phyloP scores from a whole-genome alignment of 208 protist species.

The Leishmania tarentolae region DNA sequence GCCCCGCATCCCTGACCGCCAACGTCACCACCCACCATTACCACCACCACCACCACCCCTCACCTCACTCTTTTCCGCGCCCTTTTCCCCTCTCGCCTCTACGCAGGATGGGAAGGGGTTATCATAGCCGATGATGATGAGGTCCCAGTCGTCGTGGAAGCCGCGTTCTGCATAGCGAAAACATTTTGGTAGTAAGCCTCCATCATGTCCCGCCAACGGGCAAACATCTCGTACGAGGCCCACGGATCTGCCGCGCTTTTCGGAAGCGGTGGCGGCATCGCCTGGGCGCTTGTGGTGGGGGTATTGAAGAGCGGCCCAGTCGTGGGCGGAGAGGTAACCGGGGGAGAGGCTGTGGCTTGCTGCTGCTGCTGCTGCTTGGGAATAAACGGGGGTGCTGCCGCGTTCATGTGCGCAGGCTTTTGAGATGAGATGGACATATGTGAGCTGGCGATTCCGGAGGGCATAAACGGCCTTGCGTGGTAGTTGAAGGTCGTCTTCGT shows the following conservation, averaged over 20 bases:
- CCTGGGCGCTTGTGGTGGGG: neutral
- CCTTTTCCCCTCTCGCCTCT: neutral
- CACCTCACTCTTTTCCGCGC: neutral
- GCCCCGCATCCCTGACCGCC: neutral
- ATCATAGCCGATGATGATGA: neutral
- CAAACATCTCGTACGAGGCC: slow-evolving; percentile 45
- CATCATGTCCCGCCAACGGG: slow-evolving; percentile 42
- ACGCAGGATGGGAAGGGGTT: neutral
- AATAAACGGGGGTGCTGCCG: slow-evolving; percentile 20
- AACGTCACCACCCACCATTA: neutral
- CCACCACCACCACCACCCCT: neutral
- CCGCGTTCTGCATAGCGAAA: slow-evolving; percentile 14
- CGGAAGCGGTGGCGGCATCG: neutral
- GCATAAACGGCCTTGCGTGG: slow-evolving; percentile 24
- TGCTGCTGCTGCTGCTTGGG: slow-evolving; percentile 8
- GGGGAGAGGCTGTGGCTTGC: neutral
- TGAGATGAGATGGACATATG: neutral
- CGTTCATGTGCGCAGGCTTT: slow-evolving; percentile 10
- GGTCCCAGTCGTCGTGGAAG: neutral
- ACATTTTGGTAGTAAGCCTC: slow-evolving; percentile 33
- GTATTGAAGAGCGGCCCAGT: neutral
- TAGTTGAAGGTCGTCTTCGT: slow-evolving; percentile 43
- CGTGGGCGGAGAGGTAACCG: neutral
- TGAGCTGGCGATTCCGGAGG: neutral
- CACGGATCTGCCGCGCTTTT: slow-evolving; percentile 22